phyloP scores from a whole-genome alignment of 768 basidiomycete genomes.

The Naganishia antarctica region DNA sequence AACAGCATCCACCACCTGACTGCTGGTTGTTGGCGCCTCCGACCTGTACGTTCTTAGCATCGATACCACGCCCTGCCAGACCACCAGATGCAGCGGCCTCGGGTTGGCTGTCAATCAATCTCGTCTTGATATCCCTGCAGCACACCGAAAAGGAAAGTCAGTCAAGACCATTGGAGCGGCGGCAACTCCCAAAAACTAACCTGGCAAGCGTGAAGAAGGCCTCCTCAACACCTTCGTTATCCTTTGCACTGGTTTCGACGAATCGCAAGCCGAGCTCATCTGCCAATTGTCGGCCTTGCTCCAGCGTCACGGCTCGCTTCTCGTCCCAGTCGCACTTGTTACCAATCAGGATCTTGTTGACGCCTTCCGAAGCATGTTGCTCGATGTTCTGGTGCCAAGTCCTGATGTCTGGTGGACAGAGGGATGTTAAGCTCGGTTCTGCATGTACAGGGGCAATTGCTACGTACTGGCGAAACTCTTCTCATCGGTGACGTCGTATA shows the following conservation, averaged over 20 bases:
- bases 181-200: constrained; percentile 53
- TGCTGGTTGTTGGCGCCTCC: constrained; percentile 17
- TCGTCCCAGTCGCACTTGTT: constrained; percentile 99
- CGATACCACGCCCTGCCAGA: constrained; percentile 39
- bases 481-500: constrained; percentile 88
- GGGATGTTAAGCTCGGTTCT: background rate
- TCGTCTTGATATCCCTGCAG: constrained; percentile 83
- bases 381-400: constrained; percentile 98
- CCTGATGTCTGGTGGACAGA: constrained; percentile 69
- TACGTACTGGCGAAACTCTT: constrained; percentile 90
- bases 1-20: constrained; percentile 34
- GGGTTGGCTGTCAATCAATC: constrained; percentile 77
- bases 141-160: background rate
- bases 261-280: constrained; percentile 91
- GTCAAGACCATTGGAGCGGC: background rate
- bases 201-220: constrained; percentile 96
- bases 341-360: constrained; percentile 98
- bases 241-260: constrained; percentile 96
- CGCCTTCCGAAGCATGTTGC: constrained; percentile 96
- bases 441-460: background rate
- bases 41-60: constrained; percentile 39
- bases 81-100: constrained; percentile 34
- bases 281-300: constrained; percentile 87
- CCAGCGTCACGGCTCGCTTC: constrained; percentile 84
- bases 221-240: constrained; percentile 95